phyloP scores from a whole-genome alignment of 768 basidiomycete species.

The Daedaleopsis sinensis region DNA sequence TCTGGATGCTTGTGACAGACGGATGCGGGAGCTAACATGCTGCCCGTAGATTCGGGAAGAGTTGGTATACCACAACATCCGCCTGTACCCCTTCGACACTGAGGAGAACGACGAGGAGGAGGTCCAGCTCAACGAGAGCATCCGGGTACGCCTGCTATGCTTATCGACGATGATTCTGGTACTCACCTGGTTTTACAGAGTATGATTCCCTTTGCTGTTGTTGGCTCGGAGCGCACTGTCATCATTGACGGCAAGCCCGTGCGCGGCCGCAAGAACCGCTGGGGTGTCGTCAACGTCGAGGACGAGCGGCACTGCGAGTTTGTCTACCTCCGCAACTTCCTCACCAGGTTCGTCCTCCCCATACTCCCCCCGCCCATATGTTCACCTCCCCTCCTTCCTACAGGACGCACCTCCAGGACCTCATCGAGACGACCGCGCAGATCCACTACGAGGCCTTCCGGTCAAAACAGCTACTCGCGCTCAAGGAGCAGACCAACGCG shows the following conservation, averaged over 20 bases:
- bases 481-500: conserved; percentile 92
- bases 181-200: conserved; percentile 48
- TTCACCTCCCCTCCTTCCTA: not conserved
- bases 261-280: conserved; percentile 94
- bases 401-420: conserved; percentile 95
- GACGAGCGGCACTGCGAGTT: conserved; percentile 98
- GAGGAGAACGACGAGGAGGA: conserved; percentile 97
- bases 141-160: conserved; percentile 65
- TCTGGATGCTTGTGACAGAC: not conserved
- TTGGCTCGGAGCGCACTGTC: conserved; percentile 95
- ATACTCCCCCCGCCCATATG: not conserved
- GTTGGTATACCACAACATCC: conserved; percentile 88
- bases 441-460: conserved; percentile 99
- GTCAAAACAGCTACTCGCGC: conserved; percentile 94
- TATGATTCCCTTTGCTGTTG: conserved; percentile 96
- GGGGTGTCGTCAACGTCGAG: conserved; percentile 98
- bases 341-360: conserved; percentile 67
- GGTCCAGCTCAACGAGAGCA: conserved; percentile 82
- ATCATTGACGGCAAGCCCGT: conserved; percentile 96
- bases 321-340: conserved; percentile 94
- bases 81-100: conserved; percentile 95
- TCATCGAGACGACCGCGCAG: conserved; percentile 98
- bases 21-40: conserved; percentile 13
- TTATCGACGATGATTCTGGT: not conserved
- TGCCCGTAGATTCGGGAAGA: conserved; percentile 84